These are phyloP conservation scores for Sporothrix luriei DNA, from an alignment of 2,329 filamentous ascomycete genomes.

Conservation along the genomic window DNA sequence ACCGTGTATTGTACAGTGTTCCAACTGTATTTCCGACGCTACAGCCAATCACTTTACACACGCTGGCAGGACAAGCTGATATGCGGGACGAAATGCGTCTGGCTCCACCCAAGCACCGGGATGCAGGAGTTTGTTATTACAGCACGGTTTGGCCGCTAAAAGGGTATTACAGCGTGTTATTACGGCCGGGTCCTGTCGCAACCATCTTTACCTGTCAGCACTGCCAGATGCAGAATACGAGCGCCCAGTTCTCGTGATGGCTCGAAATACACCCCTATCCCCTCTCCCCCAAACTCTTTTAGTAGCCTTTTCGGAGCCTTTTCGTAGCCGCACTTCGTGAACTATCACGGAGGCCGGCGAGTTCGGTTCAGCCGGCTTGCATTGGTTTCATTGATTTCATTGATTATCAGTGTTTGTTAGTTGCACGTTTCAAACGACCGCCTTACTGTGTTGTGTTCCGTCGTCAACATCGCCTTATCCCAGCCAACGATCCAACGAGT, in stretches of 20 bases:
- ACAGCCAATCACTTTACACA: slow-evolving; percentile 12
- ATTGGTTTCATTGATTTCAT: not conserved
- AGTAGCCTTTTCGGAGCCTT: not conserved
- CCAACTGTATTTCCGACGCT: not conserved
- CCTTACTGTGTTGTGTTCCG: not conserved
- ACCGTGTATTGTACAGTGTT: not conserved
- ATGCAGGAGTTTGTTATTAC: not conserved
- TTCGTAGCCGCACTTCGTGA: not conserved
- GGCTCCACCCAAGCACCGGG: slow-evolving; percentile 9
- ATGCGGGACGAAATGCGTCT: not conserved
- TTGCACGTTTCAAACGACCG: not conserved
- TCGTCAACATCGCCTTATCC: not conserved
- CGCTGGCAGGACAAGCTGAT: not conserved
- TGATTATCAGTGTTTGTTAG: not conserved
- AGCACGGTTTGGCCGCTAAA: not conserved
- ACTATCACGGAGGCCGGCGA: not conserved
- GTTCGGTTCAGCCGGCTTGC: slow-evolving; percentile 18
- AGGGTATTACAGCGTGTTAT: not conserved
- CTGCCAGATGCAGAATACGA: slow-evolving; percentile 14
- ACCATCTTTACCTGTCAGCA: not conserved
- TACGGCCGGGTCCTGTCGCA: not conserved
- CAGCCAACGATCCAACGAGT: no score
- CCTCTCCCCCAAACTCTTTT: not conserved
- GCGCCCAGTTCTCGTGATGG: not conserved
- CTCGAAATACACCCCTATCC: not conserved